These are phyloP conservation scores for Vitis amurensis DNA, from an alignment of 164 flowering plant species.

Conservation along the genomic window DNA sequence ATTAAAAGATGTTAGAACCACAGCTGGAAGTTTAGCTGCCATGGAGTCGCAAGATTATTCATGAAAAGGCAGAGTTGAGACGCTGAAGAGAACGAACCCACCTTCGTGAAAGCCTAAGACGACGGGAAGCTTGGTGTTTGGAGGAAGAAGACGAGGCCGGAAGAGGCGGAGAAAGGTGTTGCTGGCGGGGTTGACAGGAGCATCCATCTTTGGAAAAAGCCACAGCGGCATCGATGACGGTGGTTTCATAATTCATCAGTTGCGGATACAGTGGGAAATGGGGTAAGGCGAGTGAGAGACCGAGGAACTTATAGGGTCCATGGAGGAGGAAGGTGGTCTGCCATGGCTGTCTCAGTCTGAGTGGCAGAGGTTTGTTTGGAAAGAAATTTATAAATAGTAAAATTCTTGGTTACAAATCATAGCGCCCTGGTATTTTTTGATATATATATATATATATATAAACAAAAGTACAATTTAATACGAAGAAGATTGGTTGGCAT, in stretches of 20 bases:
- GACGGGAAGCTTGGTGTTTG: constrained; percentile 43
- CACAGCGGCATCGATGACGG: constrained; percentile 4
- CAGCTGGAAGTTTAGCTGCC: background rate
- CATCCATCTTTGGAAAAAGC: constrained; percentile 37
- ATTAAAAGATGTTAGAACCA: background rate
- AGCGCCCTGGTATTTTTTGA: too few relatives aligned
- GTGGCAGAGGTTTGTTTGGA: too few relatives aligned
- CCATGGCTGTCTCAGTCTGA: background rate
- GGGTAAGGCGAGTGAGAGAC: constrained; percentile 40
- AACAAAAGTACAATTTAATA: too few relatives aligned
- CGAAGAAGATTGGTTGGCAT: too few relatives aligned
- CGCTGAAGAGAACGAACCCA: constrained; percentile 52
- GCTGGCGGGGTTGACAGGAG: constrained; percentile 42
- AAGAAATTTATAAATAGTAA: too few relatives aligned
- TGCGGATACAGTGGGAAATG: constrained; percentile 29
- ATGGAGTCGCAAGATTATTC: background rate
- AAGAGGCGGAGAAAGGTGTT: constrained; percentile 47
- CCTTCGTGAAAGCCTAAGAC: constrained; percentile 69
- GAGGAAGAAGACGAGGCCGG: constrained; percentile 27
- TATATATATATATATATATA: too few relatives aligned
- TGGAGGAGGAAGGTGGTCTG: constrained; percentile 1
- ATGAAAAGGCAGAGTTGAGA: constrained; percentile 5
- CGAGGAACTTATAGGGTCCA: constrained; percentile 45
- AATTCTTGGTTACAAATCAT: too few relatives aligned
- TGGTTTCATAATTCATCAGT: background rate